phyloP scores from a whole-genome alignment of 768 basidiomycete species.

The Epithele typhae region DNA sequence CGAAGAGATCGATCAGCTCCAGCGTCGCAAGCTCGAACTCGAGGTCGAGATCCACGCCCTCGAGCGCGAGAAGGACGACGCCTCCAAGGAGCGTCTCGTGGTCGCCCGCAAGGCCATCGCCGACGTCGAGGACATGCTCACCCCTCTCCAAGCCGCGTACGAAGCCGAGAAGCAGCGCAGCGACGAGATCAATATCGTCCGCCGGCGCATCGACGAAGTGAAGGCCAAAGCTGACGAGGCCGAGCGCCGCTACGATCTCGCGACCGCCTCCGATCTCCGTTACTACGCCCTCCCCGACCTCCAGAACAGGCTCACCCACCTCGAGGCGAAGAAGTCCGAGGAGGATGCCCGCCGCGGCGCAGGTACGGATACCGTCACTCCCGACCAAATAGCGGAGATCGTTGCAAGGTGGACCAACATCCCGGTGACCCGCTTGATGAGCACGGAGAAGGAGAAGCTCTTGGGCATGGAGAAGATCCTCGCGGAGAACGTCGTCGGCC shows the following conservation, averaged over 20 bases:
- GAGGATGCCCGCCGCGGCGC: constrained; percentile 57
- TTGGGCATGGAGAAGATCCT: constrained; percentile 84
- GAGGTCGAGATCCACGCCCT: constrained; percentile 95
- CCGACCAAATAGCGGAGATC: constrained; percentile 92
- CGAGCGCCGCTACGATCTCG: constrained; percentile 76
- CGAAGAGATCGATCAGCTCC: constrained; percentile 88
- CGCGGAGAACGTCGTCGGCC: constrained; percentile 76
- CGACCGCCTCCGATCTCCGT: constrained; percentile 80
- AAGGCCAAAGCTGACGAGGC: constrained; percentile 92
- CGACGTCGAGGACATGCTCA: constrained; percentile 80
- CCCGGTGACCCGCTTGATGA: constrained; percentile 81
- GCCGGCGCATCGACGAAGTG: constrained; percentile 85
- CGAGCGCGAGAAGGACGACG: constrained; percentile 86
- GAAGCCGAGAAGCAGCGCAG: constrained; percentile 82
- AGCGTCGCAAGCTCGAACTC: constrained; percentile 83
- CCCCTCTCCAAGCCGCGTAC: constrained; percentile 79
- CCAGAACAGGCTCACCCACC: constrained; percentile 61
- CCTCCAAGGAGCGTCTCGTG: constrained; percentile 79
- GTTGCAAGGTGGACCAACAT: constrained; percentile 92
- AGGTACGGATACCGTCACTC: constrained; percentile 67
- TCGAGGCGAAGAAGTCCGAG: constrained; percentile 67
- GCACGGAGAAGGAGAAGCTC: constrained; percentile 89
- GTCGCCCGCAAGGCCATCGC: constrained; percentile 73
- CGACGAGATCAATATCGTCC: constrained; percentile 71
- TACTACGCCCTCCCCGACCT: constrained; percentile 93